Evolutionary conservation across 1,284 basidiomycete species (phyloP).

Genomic region (Mrakiaceae sp.): DNA sequence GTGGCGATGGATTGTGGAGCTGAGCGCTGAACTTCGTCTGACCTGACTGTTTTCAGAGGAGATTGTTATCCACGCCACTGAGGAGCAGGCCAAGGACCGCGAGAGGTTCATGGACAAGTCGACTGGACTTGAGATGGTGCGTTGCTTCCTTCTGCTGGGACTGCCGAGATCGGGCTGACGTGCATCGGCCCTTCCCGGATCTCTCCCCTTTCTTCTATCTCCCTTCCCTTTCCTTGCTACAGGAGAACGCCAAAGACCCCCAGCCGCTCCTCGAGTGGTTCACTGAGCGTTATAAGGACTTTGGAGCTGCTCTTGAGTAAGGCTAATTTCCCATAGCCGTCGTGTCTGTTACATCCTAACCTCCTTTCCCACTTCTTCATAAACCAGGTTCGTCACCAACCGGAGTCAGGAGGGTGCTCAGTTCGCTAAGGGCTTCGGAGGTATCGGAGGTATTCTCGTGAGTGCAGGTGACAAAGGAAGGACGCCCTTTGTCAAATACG

Average conservation of each 20-base stretch:
- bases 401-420: conserved; percentile 92
- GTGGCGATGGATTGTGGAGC: too few relatives aligned
- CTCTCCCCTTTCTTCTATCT: too few relatives aligned
- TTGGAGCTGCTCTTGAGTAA: conserved; percentile 80
- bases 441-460: conserved; percentile 85
- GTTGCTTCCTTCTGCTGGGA: too few relatives aligned
- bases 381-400: conserved; percentile 35
- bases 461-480: conserved; percentile 14
- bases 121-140: conserved; percentile 77
- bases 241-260: conserved; percentile 64
- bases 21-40: neutral
- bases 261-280: conserved; percentile 91
- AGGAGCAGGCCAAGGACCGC: conserved; percentile 70
- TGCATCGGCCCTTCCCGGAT: too few relatives aligned
- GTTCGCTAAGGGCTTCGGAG: conserved; percentile 98
- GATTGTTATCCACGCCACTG: conserved; percentile 60
- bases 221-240: too few relatives aligned
- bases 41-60: conserved; percentile 48
- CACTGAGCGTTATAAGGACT: conserved; percentile 95
- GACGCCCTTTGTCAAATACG: too few relatives aligned
- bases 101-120: conserved; percentile 92
- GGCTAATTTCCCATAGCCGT: conserved; percentile 16
- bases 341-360: neutral
- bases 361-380: neutral
- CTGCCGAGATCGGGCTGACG: too few relatives aligned